phyloP scores from a whole-genome alignment of 2,329 filamentous ascomycete genomes.

The Aspergillus alliaceus region DNA sequence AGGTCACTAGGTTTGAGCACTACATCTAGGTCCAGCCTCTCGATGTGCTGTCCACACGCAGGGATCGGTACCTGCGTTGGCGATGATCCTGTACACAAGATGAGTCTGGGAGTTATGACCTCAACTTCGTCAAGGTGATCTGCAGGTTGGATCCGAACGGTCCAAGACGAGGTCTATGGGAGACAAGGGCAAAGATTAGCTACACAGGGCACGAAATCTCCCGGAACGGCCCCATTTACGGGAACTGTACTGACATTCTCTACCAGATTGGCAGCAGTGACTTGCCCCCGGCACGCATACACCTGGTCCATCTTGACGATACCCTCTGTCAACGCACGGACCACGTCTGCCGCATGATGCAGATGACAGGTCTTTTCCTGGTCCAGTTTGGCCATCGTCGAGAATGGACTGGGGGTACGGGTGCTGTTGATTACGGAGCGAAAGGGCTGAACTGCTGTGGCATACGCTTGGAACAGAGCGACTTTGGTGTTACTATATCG shows the following conservation, averaged over 20 bases:
- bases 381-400: constrained; percentile 53
- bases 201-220: neutral
- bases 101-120: constrained; percentile 46
- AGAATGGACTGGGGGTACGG: constrained; percentile 55
- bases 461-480: constrained; percentile 58
- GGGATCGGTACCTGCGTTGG: constrained; percentile 50
- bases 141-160: constrained; percentile 30
- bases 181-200: constrained; percentile 13
- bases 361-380: constrained; percentile 60
- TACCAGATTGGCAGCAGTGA: constrained; percentile 34
- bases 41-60: constrained; percentile 37
- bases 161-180: constrained; percentile 32
- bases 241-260: constrained; percentile 26
- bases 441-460: constrained; percentile 55
- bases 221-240: neutral
- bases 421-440: constrained; percentile 50
- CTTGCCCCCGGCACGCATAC: constrained; percentile 32
- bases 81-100: constrained; percentile 61
- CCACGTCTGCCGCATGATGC: constrained; percentile 58
- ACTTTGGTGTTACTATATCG: constrained; percentile 60
- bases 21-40: constrained; percentile 54
- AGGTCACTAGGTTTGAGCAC: constrained; percentile 57
- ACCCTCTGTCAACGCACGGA: constrained; percentile 46
- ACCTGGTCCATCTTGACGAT: constrained; percentile 39
- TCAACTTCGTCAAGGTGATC: constrained; percentile 29